Conservation (phyloP, 768 basidiomycete species). For the Gloeopeniophorella convolvens region DNA sequence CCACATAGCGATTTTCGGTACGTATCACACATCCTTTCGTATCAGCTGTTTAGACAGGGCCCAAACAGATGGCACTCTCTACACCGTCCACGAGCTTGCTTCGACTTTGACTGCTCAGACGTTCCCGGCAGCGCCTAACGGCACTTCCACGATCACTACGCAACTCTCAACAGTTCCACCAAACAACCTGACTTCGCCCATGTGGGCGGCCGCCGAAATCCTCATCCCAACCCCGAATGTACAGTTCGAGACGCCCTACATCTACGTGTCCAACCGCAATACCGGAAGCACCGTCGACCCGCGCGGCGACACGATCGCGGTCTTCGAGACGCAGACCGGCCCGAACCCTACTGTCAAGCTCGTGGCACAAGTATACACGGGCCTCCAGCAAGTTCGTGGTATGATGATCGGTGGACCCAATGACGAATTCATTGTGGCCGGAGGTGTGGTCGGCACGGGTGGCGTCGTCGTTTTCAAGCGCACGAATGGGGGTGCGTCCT, state of each 20-base stretch:
- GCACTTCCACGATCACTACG: slow-evolving; percentile 44
- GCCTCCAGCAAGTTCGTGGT: slow-evolving; percentile 56
- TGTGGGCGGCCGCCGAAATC: slow-evolving; percentile 54
- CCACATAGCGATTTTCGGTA: slow-evolving; percentile 33
- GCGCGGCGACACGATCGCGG: slow-evolving; percentile 57
- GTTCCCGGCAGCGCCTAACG: slow-evolving; percentile 45
- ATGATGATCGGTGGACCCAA: slow-evolving; percentile 50
- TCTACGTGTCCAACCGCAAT: slow-evolving; percentile 68
- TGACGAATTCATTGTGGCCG: slow-evolving; percentile 50
- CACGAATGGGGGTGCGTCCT: slow-evolving; percentile 44
- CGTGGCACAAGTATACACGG: slow-evolving; percentile 53
- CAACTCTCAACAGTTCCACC: slow-evolving; percentile 43
- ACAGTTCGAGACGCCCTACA: slow-evolving; percentile 44
- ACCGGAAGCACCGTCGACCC: slow-evolving; percentile 39
- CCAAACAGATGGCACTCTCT: slow-evolving; percentile 40
- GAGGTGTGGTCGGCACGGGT: slow-evolving; percentile 44
- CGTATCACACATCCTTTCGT: slow-evolving; percentile 22
- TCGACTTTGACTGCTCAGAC: slow-evolving; percentile 53
- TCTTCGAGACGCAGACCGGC: slow-evolving; percentile 48
- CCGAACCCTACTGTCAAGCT: slow-evolving; percentile 34
- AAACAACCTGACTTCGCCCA: slow-evolving; percentile 32
- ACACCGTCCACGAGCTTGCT: slow-evolving; percentile 48
- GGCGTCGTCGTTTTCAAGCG: slow-evolving; percentile 55
- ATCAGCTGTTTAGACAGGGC: neutral
- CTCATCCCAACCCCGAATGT: slow-evolving; percentile 45